Conservation (phyloP, 805 yeast genomes). For the Starmerella riodocensis region DNA sequence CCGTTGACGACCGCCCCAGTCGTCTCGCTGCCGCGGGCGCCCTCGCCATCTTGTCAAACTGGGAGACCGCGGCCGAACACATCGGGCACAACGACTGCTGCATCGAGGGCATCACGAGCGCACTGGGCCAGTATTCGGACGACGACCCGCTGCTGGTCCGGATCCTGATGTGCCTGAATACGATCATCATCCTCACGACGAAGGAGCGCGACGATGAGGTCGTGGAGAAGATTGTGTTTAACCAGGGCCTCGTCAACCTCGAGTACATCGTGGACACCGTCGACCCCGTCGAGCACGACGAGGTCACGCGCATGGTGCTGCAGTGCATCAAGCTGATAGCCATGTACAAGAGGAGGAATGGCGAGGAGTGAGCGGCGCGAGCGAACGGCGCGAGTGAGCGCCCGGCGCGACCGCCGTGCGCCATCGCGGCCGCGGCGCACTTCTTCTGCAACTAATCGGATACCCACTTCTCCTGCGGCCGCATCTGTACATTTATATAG, state of each 20-base stretch:
- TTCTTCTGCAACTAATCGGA: no score
- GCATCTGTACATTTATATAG: no score
- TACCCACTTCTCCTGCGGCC: no score
- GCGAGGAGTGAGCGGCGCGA: no score
- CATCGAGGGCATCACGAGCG: conserved; percentile 18
- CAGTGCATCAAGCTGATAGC: conserved; percentile 17
- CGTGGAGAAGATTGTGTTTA: conserved; percentile 19
- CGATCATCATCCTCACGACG: conserved; percentile 16
- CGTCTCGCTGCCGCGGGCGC: conserved; percentile 32
- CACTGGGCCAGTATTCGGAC: conserved; percentile 19
- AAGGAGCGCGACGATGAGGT: conserved; percentile 20
- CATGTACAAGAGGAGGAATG: conserved; percentile 13
- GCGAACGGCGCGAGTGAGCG: no score
- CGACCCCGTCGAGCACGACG: conserved; percentile 12
- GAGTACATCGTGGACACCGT: conserved; percentile 17
- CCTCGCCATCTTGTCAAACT: conserved; percentile 29
- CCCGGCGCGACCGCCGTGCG: no score
- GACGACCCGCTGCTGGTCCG: conserved; percentile 24
- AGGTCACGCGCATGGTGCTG: conserved; percentile 11
- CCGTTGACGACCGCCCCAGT: conserved; percentile 25
- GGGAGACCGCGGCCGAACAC: conserved; percentile 26
- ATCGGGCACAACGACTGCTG: conserved; percentile 23
- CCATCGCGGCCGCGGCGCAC: no score
- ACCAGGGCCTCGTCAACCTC: conserved; percentile 18
- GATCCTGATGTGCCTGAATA: conserved; percentile 22